Conservation (phyloP, 1,284 basidiomycete species). For the Schizopora paradoxa region DNA sequence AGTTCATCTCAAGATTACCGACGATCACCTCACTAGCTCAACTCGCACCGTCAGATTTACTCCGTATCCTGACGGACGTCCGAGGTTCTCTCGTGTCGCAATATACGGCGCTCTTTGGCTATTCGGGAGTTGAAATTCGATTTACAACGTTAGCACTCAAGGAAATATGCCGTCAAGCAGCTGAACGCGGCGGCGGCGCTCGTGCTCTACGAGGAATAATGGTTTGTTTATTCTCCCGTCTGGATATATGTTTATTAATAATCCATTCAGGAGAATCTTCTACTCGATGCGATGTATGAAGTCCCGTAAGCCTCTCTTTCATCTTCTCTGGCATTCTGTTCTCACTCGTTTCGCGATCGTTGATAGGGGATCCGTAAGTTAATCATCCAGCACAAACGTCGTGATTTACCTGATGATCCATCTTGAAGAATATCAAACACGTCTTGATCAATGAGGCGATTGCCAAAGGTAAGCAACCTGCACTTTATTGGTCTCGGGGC, state of each 20-base stretch:
- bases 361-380: slow-evolving; percentile 41
- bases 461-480: slow-evolving; percentile 43
- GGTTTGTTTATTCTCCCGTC: slow-evolving; percentile 39
- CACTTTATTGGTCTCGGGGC: slow-evolving; percentile 57
- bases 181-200: slow-evolving; percentile 82
- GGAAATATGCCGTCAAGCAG: slow-evolving; percentile 75
- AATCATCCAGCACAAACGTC: slow-evolving; percentile 14
- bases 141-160: slow-evolving; percentile 72
- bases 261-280: background rate
- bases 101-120: slow-evolving; percentile 77
- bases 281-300: slow-evolving; percentile 81
- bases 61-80: slow-evolving; percentile 89
- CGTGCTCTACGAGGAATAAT: slow-evolving; percentile 85
- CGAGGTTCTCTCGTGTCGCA: slow-evolving; percentile 87
- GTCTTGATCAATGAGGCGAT: slow-evolving; percentile 55
- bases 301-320: slow-evolving; percentile 62
- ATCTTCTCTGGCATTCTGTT: slow-evolving; percentile 1
- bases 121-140: slow-evolving; percentile 75
- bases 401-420: slow-evolving; percentile 15
- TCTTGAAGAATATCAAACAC: slow-evolving; percentile 47
- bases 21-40: slow-evolving; percentile 80
- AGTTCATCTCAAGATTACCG: slow-evolving; percentile 89
- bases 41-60: slow-evolving; percentile 68
- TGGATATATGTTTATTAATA: background rate
- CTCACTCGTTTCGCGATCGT: slow-evolving; percentile 6